These are phyloP conservation scores for Tetrahymena malaccensis DNA, from an alignment of 73 alveolate species.

Conservation along the genomic window DNA sequence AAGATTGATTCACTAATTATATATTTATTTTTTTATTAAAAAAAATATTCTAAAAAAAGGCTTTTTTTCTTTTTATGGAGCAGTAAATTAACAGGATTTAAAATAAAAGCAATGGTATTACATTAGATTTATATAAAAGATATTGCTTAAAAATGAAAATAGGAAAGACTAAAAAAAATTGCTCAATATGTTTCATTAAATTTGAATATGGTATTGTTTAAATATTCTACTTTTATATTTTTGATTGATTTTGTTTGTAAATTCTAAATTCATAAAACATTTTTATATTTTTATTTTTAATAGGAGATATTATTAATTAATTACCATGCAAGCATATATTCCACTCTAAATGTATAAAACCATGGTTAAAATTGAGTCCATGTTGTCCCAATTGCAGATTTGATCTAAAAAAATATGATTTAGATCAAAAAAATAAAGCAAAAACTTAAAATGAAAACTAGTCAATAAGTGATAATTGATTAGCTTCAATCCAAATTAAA, in stretches of 20 bases:
- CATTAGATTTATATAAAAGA: not conserved
- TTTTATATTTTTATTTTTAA: too few species aligned
- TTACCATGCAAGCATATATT: slow-evolving; percentile 27
- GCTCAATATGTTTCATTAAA: slow-evolving; percentile 19
- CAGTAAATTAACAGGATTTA: not conserved
- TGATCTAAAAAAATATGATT: not conserved
- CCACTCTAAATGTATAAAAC: not conserved
- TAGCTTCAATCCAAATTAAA: too few species aligned
- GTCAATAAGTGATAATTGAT: not conserved
- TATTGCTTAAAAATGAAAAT: slow-evolving; percentile 8
- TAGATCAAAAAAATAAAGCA: not conserved
- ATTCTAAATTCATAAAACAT: not conserved
- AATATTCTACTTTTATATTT: not conserved
- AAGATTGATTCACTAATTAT: too few species aligned
- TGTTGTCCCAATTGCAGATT: slow-evolving; percentile 35
- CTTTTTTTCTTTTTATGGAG: not conserved
- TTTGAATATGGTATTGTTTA: slow-evolving; percentile 16
- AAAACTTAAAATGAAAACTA: not conserved
- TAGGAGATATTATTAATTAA: slow-evolving; percentile 1
- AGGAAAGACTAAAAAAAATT: slow-evolving; percentile 5
- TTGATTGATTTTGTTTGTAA: too few species aligned
- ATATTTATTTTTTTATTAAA: too few species aligned
- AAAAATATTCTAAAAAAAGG: too few species aligned
- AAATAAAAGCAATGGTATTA: not conserved
- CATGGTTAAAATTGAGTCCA: slow-evolving; percentile 23